A percentile compares a stretch with the other conserved stretches of the same genome.
These are phyloP conservation scores for Prunus salicina DNA, from an alignment of 306 rosid species.

Conservation along the genomic window DNA sequence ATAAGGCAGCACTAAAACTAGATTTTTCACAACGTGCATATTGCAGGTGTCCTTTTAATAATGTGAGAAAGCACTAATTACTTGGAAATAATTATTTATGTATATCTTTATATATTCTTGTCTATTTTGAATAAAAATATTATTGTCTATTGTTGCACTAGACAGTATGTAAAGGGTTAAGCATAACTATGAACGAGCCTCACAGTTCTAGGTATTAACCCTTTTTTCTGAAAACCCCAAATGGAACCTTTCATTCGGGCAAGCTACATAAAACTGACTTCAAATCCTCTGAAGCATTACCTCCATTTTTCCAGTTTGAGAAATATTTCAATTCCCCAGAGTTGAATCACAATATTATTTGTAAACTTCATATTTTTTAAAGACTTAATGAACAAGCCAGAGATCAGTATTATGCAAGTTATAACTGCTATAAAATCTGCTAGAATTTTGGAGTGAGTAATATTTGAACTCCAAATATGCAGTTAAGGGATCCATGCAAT, in stretches of 20 bases:
- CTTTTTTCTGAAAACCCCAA: not conserved
- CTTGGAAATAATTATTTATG: too few species aligned
- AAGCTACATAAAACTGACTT: not conserved
- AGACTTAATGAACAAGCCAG: not conserved
- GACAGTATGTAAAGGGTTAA: too few species aligned
- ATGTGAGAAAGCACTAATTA: too few species aligned
- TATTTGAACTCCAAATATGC: not conserved
- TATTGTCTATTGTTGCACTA: too few species aligned
- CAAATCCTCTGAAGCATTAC: not conserved
- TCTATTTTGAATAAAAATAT: too few species aligned
- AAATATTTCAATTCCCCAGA: not conserved
- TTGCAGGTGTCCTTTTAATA: too few species aligned
- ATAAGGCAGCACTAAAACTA: too few species aligned
- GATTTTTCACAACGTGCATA: too few species aligned
- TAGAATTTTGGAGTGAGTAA: not conserved
- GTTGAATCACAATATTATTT: not conserved
- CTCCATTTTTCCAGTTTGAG: not conserved
- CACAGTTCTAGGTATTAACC: too few species aligned
- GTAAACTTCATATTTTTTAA: not conserved
- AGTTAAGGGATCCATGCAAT: constrained; percentile 42
- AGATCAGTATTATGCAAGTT: not conserved
- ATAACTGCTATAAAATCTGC: not conserved
- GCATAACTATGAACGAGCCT: too few species aligned
- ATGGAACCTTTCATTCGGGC: not conserved
- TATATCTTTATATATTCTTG: too few species aligned